Base-by-base conservation (phyloP, 352 stramenopile species). In the Phytophthora syringae region DNA sequence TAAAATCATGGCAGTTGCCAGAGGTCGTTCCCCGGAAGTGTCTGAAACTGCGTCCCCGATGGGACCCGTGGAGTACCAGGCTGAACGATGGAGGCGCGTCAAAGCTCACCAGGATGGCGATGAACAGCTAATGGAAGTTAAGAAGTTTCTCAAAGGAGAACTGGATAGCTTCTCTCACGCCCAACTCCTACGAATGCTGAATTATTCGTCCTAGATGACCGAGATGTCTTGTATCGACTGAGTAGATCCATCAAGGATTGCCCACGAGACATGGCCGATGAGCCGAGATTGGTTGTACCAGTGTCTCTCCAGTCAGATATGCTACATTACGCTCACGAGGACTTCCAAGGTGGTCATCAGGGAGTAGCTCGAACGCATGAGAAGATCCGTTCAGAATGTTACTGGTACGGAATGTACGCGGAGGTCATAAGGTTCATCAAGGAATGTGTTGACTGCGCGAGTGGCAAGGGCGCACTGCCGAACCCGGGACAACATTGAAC, bases 1-100 rank as follows among this genome's bases (percentile, higher is more conserved):
- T 1, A 12, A 12, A 5, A 30, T 54, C 0, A 43, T 54, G 48
- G 48, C 48, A 1, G 48, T 54, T 0, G 43, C 28, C 3, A 16
- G 48, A 11, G n/a, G 28, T 32, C n/a, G 3, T 6, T 5, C n/a
- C 10, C 39, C 9, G 2, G 48, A 18, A 0, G n/a, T 10, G 3
- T 5, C 10, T 2, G 28, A 30, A 2, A 9, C 9, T 7, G 18
- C 18, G 10, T 3, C 1, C 5, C 3, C 52, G 4, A 50, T 51
- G 22, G 24, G 27, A 1, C 52, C 37, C 3, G 5, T 50, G 5
- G 37, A 59, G 12, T 59, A 32, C 12, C 52, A 60, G 25, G 39
- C 39, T 10, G 40, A 60, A 25, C n/a, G 52, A 1, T 60, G 52
- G 52, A 36, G 39, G 18, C 39, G 52, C 0, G 44, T 52, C n/a